Evolutionary conservation across 371 early-diverging fungal species (phyloP), one percentile per base, ranked within the genome.

Genomic region (Lichtheimia ornata): DNA sequence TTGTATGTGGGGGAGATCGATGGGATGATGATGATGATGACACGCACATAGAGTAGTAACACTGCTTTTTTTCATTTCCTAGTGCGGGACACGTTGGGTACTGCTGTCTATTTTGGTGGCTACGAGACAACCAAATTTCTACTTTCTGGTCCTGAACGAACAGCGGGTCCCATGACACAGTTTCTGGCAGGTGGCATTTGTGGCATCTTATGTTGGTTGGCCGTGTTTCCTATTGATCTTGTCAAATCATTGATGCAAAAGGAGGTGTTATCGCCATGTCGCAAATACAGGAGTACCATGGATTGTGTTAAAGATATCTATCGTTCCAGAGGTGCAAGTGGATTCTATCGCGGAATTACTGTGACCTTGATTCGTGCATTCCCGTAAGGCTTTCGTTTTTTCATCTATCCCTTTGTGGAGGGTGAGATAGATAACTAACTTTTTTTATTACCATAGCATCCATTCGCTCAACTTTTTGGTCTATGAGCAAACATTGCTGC

Each of bases 211-310:
- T 89, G 89, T 5, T 93, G 94, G 93, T 68, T 91, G 50, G 76
- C 90, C 2, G 88, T 91, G 7, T 94, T 94, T 62, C 94, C 94
- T 5, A 69, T 91, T 5, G 94, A 94, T 65, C 64, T 91, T 49
- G 82, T 93, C 17, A 93, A 93, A 64, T 88, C 91, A 0, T 72
- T 85, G 44, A 79, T 90, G 56, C 94, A 92, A 67, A 89, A 89
- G 62, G 91, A 92, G 58, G 84, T 83, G 9, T 66, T 89, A 57
- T 58, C 66, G 27, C 75, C 86, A 0, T 58, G 74, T 3, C 79
- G 76, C 40, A 67, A 58, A 9, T 86, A 87, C 64, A 63, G 61
- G 15, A 72, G 72, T 27, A 69, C 83, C 5, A 64, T 70, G 58
- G 79, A 85, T 27, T 88, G 89, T 70, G 64, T 87, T 6, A 71